These are phyloP conservation scores for Plasmopara muralis DNA, from an alignment of 352 stramenopile genomes.

Conservation along the genomic window DNA sequence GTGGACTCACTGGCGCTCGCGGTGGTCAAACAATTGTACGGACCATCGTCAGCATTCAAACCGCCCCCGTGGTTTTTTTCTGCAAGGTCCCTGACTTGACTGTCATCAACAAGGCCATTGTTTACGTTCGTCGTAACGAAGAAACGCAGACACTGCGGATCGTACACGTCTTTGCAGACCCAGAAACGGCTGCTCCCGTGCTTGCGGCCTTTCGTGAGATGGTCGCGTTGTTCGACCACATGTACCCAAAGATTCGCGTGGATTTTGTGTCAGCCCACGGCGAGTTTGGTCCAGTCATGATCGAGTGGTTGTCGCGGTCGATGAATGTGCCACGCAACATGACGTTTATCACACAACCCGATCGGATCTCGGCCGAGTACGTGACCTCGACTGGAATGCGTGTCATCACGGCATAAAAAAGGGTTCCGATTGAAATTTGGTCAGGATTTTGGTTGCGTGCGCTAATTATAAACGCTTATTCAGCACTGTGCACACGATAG, in stretches of 20 bases:
- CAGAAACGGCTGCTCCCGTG: constrained; percentile 12
- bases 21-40: constrained; percentile 40
- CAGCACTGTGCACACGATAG: too few species aligned
- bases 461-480: too few species aligned
- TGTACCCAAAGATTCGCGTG: constrained; percentile 83
- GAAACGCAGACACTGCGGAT: constrained; percentile 81
- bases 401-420: constrained; percentile 23
- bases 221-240: constrained; percentile 7
- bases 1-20: constrained; percentile 33
- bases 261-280: constrained; percentile 57
- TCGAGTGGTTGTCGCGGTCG: constrained; percentile 68
- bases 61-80: constrained; percentile 82
- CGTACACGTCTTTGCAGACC: constrained; percentile 55
- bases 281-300: constrained; percentile 52
- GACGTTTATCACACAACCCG: constrained; percentile 87
- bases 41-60: constrained; percentile 40
- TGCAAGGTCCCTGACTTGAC: constrained; percentile 81
- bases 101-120: constrained; percentile 85
- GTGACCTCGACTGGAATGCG: constrained; percentile 61
- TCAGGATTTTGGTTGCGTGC: too few species aligned
- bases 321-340: constrained; percentile 73
- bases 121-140: constrained; percentile 85
- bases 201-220: constrained; percentile 8
- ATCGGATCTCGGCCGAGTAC: constrained; percentile 46
- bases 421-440: too few species aligned